Base-by-base conservation (phyloP, 768 basidiomycete species). In the Tricholoma furcatifolium region DNA sequence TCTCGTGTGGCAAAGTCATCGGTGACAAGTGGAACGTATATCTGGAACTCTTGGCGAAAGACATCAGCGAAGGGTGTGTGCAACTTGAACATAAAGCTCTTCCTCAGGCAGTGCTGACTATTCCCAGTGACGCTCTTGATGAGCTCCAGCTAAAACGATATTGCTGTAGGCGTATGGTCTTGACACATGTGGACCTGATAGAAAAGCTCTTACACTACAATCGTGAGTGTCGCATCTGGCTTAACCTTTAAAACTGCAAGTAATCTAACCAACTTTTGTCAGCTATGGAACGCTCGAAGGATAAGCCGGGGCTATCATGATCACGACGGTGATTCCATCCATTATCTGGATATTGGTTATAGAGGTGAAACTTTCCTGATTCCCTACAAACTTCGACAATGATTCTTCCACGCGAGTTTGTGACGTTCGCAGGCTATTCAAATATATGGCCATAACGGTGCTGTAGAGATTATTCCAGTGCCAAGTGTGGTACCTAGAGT, bases 161-260 rank as follows among this genome's bases (percentile, higher is more conserved):
- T 65, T 98, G 96, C 71, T 98, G 96, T 71, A 80, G 95, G 42
- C 83, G 96, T 43, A 98, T 98, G 96, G 91, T 98, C 5, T 74
- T 98, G 49, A 98, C 96, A 0, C 96, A 98, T 67, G 96, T 98
- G 51, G 96, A 98, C 71, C 78, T 98, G 57, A 98, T 98, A 60
- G 96, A 98, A 73, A 98, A 98, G 71, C 79, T 98, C 15, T 75
- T 98, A 18, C 93, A 96, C 63, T 98, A 96, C 69, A 96, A 95
- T 70, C 93, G 94, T 97, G 47, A 61, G 88, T 76, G 15, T 53
- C 38, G 47, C 36, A 20, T 32, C 36, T 8, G 15, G 27, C 11
- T 11, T 51, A 14, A 32, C 6, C 32, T 46, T 39, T n/a, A n/a
- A n/a, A 27, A 24, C 27, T 46, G 11, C 15, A 15, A 43, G 31